Evolutionary conservation across 2,329 filamentous ascomycete genomes (phyloP), one percentile per base, ranked within the genome.

Genomic region (Penicillium sp.): DNA sequence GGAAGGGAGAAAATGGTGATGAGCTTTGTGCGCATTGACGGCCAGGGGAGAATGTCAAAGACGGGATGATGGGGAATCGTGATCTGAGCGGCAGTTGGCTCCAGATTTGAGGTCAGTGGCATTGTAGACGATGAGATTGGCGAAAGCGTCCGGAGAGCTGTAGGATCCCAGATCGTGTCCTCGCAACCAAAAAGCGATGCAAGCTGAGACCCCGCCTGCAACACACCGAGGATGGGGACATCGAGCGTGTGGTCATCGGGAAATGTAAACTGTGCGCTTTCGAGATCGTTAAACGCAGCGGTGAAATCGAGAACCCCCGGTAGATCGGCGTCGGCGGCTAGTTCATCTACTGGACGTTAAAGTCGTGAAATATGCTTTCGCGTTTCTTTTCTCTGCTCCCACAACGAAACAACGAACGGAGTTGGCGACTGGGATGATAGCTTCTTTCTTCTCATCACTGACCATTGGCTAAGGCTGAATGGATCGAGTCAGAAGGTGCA

Each of bases 41-140:
- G 78, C 80, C 79, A 83, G 1, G 79, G 80, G 1, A 83, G 62
- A 27, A 82, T 64, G 58, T 83, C 80, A 9, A 83, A 61, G 9
- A 81, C 49, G 1, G 80, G 79, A 54, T 82, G 80, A 52, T 83
- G 80, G 1, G 77, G 74, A 11, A 79, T 64, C 2, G 68, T 54
- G 7, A 71, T 57, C 57, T 82, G 80, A 0, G 72, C 68, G 8
- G 65, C 46, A 0, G 77, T 81, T 9, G 80, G 80, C 29, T 69
- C 74, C 66, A 78, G 76, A 34, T 75, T 69, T 11, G 47, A 39
- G 2, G 76, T 77, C 6, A 81, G 64, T 40, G 29, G 9, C 7
- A 32, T 7, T 7, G 29, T 42, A n/a, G 48, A 27, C 32, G 51
- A 48, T n/a, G 54, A 32, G 18, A 11, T 25, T 59, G 47, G 59